Evolutionary conservation across 305 asterid genomes (phyloP), one percentile per base, ranked within the genome.

Genomic region (Striga hermonthica): DNA sequence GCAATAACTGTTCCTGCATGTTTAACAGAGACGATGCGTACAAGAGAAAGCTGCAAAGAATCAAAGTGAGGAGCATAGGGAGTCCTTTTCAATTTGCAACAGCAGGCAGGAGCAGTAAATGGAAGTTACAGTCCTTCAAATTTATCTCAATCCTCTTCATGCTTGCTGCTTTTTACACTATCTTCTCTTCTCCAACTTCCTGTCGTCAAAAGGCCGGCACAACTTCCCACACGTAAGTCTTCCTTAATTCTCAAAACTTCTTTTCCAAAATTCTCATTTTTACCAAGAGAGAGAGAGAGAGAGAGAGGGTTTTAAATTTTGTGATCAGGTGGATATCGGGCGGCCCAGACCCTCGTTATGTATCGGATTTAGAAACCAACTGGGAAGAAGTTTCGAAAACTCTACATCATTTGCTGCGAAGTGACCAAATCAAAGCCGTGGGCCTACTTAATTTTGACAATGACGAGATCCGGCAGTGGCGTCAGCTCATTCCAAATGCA

Each of bases 391-490:
- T 82, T 57, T 38, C 52, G 43, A 64, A n/a, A 50, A 66, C 64
- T 13, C 34, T 73, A 10, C 53, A 68, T 15, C 60, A 74, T 15
- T 54, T 83, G 13, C 76, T 69, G 14, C 34, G 63, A 56, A 53
- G 67, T 6, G 31, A 44, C 57, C 72, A 54, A 39, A 71, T 76
- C 12, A 55, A 63, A 47, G 73, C 69, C 3, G 50, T 83, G 3
- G 91, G 89, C 62, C 79, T 86, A 57, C 78, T 88, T 3, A 86
- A 86, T 49, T 88, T 86, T 82, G 72, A 81, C 50, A 69, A 65
- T 11, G 64, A 58, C 4, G 96, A 88, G 71, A 82, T 81, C 77
- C 69, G 22, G 43, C 66, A 72, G 13, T 84, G 88, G 86, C 64
- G 66, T 65, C 72, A 74, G 13, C 40, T 76, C 11, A 44, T 75